Evolutionary conservation across 768 basidiomycete species (phyloP).

Genomic region (Pleurotus tuber-regium): DNA sequence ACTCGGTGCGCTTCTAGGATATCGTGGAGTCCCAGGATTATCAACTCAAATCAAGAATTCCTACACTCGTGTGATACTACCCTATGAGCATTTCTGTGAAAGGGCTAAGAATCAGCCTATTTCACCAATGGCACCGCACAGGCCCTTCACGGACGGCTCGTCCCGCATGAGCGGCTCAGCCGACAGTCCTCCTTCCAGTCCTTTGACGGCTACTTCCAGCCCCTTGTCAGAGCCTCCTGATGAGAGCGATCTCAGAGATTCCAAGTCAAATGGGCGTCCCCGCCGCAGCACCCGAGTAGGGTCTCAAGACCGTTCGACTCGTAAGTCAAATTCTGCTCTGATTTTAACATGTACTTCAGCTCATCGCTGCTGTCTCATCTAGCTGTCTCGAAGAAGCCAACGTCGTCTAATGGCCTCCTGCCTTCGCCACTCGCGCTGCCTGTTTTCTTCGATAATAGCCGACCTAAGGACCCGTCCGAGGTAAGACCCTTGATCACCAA

Average conservation of each 20-base stretch:
- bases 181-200: conserved; percentile 67
- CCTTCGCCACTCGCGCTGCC: conserved; percentile 41
- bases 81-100: conserved; percentile 91
- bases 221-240: conserved; percentile 79
- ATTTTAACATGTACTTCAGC: too few relatives aligned
- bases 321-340: conserved; percentile 35
- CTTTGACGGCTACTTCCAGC: conserved; percentile 75
- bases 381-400: conserved; percentile 37
- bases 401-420: conserved; percentile 18
- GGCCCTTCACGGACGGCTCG: conserved; percentile 35
- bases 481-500: conserved; percentile 34
- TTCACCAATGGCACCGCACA: conserved; percentile 34
- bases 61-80: conserved; percentile 87
- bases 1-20: conserved; percentile 79
- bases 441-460: conserved; percentile 46
- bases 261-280: conserved; percentile 38
- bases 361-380: conserved; percentile 8
- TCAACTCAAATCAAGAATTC: conserved; percentile 88
- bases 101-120: conserved; percentile 67
- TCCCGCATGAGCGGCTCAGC: conserved; percentile 40
- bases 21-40: conserved; percentile 77
- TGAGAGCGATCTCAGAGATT: conserved; percentile 62
- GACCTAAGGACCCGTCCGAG: conserved; percentile 48
- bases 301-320: conserved; percentile 46
- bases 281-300: conserved; percentile 52